Base-by-base conservation (phyloP, 805 yeast species). In the Ogataea henricii region DNA sequence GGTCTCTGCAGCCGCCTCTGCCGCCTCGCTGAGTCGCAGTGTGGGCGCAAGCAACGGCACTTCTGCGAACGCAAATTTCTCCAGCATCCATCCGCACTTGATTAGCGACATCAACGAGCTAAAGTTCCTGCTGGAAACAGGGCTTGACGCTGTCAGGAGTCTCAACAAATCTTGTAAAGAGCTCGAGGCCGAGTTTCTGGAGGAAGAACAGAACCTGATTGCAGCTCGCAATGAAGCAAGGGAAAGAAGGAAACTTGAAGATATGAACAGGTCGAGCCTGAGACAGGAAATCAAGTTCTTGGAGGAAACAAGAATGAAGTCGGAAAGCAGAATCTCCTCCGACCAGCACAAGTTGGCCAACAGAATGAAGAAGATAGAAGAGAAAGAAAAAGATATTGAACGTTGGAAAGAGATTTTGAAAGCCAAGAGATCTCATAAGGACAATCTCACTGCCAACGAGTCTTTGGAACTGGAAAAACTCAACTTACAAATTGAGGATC, bases 21-120 rank as follows among this genome's bases (percentile, higher is more conserved):
- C 40, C 14, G 39, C 17, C 13, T 29, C 35, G n/a, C 14, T 20
- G 21, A 30, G 43, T 18, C 43, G 43, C 18, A 29, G 23, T 8
- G 20, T 25, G 8, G 35, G 32, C n/a, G 30, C 39, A 7, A 33
- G 39, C 39, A 22, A 21, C 29, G 13, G 37, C 44, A 26, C 27
- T 14, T 23, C 32, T 4, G 32, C 35, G 8, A 42, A 27, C 32
- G 43, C 40, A 21, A 32, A 27, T 18, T 40, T 61, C 55, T 41
- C 56, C 34, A 52, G 53, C 42, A 25, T 45, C 13, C 60, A 55
- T 23, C 67, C 68, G 5, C 66, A 63, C 52, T 45, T 64, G 54
- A 71, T 61, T 49, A 64, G 60, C 6, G 75, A 73, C 56, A 70
- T 73, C 33, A 74, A 70, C 48, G 77, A 73, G 50, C 53, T 74